Percentiles rank a stretch among this genome's conserved stretches.
These are phyloP conservation scores for Cyclocybe cylindracea DNA, from an alignment of 768 basidiomycete species.

Conservation along the genomic window DNA sequence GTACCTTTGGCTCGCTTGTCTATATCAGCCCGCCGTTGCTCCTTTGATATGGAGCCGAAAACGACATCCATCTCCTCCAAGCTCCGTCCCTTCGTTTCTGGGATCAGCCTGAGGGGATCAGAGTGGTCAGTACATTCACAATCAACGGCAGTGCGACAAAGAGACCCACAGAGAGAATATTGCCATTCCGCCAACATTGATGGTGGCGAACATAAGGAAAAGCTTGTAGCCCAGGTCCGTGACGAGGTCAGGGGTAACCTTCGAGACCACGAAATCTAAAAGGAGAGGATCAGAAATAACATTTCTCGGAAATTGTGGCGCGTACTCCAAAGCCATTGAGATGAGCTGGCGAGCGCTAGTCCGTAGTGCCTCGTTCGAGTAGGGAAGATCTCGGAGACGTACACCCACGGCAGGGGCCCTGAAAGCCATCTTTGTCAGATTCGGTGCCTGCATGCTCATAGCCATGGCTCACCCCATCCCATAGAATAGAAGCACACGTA, in stretches of 20 bases:
- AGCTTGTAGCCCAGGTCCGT: constrained; percentile 69
- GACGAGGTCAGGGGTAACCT: constrained; percentile 67
- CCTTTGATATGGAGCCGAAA: constrained; percentile 58
- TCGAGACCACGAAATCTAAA: constrained; percentile 70
- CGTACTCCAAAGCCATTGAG: constrained; percentile 82
- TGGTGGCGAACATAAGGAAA: constrained; percentile 75
- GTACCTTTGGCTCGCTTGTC: constrained; percentile 42
- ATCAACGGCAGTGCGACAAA: too few species aligned
- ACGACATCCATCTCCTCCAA: constrained; percentile 57
- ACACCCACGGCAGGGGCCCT: constrained; percentile 55
- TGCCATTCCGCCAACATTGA: constrained; percentile 74
- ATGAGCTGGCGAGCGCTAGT: constrained; percentile 68
- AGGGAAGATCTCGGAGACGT: constrained; percentile 84
- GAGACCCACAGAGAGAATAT: constrained; percentile 66
- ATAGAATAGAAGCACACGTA: constrained; percentile 89
- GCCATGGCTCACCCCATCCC: constrained; percentile 63
- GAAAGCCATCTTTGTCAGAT: constrained; percentile 19
- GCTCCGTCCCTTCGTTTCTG: constrained; percentile 61
- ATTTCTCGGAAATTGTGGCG: too few species aligned
- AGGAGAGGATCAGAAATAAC: not conserved
- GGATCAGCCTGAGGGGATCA: constrained; percentile 45
- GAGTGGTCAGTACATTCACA: not conserved
- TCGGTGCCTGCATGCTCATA: not conserved
- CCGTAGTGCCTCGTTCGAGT: constrained; percentile 84
- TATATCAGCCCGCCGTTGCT: constrained; percentile 56